Conservation (phyloP, 2,329 filamentous ascomycete species). For the Alternaria ethzedia region DNA sequence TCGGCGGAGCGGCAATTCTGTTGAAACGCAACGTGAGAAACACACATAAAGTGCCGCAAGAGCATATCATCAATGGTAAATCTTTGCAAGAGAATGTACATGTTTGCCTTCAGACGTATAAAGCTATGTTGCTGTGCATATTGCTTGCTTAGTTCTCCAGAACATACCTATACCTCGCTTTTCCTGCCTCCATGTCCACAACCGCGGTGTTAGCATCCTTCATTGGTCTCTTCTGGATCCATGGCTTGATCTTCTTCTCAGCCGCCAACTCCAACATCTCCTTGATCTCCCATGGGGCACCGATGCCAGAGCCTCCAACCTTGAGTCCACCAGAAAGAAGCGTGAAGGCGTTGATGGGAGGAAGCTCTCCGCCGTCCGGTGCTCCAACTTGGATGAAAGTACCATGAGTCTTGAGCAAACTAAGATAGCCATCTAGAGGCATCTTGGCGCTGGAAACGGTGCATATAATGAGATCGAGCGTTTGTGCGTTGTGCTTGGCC, state of each 20-base stretch:
- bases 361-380: constrained; percentile 42
- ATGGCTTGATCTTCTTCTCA: constrained; percentile 64
- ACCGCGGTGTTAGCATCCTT: constrained; percentile 61
- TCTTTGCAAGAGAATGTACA: not conserved
- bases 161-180: constrained; percentile 55
- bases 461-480: constrained; percentile 64
- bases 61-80: not conserved
- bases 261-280: constrained; percentile 62
- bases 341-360: constrained; percentile 59
- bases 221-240: constrained; percentile 67
- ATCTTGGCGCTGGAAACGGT: constrained; percentile 61
- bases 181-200: constrained; percentile 63
- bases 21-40: not conserved
- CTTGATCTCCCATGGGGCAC: constrained; percentile 29
- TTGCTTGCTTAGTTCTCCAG: constrained; percentile 27
- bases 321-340: constrained; percentile 50
- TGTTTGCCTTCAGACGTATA: not conserved
- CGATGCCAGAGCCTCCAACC: constrained; percentile 33
- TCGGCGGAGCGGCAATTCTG: not conserved
- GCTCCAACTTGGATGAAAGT: constrained; percentile 69
- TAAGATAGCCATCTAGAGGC: constrained; percentile 64
- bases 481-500: constrained; percentile 60
- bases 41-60: not conserved
- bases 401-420: constrained; percentile 64
- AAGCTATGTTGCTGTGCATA: not conserved